phyloP scores from a whole-genome alignment of 495 filamentous ascomycete genomes.

The Oleoguttula mirabilis region DNA sequence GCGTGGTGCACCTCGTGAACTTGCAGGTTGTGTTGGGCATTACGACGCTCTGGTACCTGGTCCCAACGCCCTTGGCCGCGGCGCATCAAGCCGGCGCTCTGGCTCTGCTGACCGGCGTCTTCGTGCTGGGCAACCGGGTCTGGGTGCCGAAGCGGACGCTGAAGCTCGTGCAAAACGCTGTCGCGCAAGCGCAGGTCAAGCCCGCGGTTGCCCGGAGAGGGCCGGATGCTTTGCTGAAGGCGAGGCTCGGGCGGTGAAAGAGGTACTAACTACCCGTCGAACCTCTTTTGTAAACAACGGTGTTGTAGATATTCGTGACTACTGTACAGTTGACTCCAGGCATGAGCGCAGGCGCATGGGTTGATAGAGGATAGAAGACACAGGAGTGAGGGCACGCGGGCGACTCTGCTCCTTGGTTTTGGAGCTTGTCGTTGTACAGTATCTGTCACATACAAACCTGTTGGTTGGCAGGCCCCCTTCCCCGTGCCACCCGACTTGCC shows the following conservation, averaged over 20 bases:
- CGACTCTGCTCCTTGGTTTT: too few relatives aligned
- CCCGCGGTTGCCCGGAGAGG: background rate
- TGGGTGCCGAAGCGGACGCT: constrained; percentile 37
- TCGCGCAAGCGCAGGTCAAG: background rate
- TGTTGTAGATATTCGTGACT: too few relatives aligned
- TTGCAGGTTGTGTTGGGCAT: constrained; percentile 80
- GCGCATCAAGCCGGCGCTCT: constrained; percentile 87
- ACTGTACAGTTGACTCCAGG: too few relatives aligned
- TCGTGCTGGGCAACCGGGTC: constrained; percentile 59
- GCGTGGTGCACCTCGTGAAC: constrained; percentile 69
- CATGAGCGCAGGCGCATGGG: too few relatives aligned
- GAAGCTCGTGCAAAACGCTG: constrained; percentile 9
- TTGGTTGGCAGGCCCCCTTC: too few relatives aligned
- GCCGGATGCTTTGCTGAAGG: constrained; percentile 4
- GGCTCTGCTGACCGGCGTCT: constrained; percentile 66
- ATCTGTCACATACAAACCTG: too few relatives aligned
- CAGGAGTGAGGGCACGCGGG: too few relatives aligned
- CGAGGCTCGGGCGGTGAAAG: background rate
- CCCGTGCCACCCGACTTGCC: too few relatives aligned
- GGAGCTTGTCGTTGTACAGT: too few relatives aligned
- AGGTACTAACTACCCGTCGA: background rate
- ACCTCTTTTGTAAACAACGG: background rate
- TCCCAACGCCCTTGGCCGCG: constrained; percentile 76
- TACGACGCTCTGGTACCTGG: constrained; percentile 79
- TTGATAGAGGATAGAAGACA: too few relatives aligned